phyloP scores from a whole-genome alignment of 2,329 filamentous ascomycete species.

The Diaporthe humulicola region DNA sequence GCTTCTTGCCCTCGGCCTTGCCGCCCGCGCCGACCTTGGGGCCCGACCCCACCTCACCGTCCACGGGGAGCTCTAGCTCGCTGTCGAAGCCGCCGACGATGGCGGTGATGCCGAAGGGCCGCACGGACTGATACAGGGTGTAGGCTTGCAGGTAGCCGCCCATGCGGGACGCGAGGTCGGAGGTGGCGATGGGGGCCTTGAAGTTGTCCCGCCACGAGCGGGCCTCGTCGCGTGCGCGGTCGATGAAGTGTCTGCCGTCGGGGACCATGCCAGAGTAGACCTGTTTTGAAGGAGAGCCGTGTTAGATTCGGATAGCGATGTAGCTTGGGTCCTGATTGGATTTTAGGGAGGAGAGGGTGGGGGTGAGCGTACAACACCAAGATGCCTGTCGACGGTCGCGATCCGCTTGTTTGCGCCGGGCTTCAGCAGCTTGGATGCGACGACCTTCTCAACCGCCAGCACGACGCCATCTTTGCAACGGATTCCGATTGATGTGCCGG shows the following conservation, averaged over 20 bases:
- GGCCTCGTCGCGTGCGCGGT: slow-evolving; percentile 93
- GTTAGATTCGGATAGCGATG: slow-evolving; percentile 19
- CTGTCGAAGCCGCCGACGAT: slow-evolving; percentile 96
- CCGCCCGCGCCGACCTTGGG: slow-evolving; percentile 86
- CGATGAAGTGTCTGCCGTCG: slow-evolving; percentile 94
- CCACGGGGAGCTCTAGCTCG: slow-evolving; percentile 85
- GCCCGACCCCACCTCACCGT: slow-evolving; percentile 89
- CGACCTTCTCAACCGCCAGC: slow-evolving; percentile 95
- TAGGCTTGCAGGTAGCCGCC: slow-evolving; percentile 97
- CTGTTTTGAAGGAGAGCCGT: slow-evolving; percentile 58
- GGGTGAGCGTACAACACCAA: slow-evolving; percentile 82
- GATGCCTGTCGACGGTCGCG: slow-evolving; percentile 91
- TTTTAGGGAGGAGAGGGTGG: neutral
- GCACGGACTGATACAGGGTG: slow-evolving; percentile 96
- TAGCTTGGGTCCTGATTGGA: neutral
- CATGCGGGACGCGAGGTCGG: slow-evolving; percentile 91
- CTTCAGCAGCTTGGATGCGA: slow-evolving; percentile 95
- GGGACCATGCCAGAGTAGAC: slow-evolving; percentile 95
- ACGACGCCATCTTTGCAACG: slow-evolving; percentile 97
- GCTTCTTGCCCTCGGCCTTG: slow-evolving; percentile 79
- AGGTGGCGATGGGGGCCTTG: slow-evolving; percentile 92
- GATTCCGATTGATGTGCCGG: slow-evolving; percentile 95
- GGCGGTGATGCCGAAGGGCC: slow-evolving; percentile 95
- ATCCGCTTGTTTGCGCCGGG: slow-evolving; percentile 97
- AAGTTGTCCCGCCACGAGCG: slow-evolving; percentile 91